A percentile compares a stretch with the other conserved stretches of the same genome.
Conservation (phyloP, 345 rosid species). For the Mallotus nudiflorus region DNA sequence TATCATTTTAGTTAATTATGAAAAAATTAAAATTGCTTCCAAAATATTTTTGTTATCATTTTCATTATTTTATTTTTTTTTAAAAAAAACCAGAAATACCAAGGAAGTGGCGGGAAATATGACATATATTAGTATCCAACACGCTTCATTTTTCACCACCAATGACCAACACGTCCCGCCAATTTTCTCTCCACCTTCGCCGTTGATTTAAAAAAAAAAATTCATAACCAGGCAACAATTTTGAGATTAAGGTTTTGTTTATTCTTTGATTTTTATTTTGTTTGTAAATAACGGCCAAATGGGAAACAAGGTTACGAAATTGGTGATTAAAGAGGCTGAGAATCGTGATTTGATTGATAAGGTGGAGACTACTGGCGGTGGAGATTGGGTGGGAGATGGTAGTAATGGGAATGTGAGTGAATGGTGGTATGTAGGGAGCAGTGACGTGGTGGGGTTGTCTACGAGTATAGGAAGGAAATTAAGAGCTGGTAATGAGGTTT, state of each 20-base stretch:
- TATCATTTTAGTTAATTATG: too few species aligned
- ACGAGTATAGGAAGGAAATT: conserved; percentile 80
- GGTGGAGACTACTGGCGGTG: conserved; percentile 9
- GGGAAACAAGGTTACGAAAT: conserved; percentile 57
- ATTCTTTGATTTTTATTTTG: not conserved
- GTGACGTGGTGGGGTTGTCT: conserved; percentile 68
- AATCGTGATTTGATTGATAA: conserved; percentile 19
- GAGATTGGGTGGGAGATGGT: not conserved
- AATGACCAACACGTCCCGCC: not conserved
- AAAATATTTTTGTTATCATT: too few species aligned
- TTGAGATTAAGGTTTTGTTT: conserved; percentile 35
- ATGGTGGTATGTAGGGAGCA: conserved; percentile 86
- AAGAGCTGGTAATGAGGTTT: conserved; percentile 61
- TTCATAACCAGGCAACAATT: too few species aligned
- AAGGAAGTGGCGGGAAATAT: conserved; percentile 26
- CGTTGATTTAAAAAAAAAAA: not conserved
- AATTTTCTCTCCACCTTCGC: not conserved
- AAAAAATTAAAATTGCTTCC: too few species aligned
- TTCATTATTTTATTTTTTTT: too few species aligned
- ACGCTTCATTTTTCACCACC: not conserved
- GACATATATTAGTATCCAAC: not conserved
- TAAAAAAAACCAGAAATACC: not conserved
- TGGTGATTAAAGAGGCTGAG: conserved; percentile 21
- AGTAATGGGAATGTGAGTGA: conserved; percentile 27
- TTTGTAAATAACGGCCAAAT: conserved; percentile 28